These are phyloP conservation scores for Fusarium drepaniforme DNA, from an alignment of 2,329 filamentous ascomycete species.

Conservation along the genomic window DNA sequence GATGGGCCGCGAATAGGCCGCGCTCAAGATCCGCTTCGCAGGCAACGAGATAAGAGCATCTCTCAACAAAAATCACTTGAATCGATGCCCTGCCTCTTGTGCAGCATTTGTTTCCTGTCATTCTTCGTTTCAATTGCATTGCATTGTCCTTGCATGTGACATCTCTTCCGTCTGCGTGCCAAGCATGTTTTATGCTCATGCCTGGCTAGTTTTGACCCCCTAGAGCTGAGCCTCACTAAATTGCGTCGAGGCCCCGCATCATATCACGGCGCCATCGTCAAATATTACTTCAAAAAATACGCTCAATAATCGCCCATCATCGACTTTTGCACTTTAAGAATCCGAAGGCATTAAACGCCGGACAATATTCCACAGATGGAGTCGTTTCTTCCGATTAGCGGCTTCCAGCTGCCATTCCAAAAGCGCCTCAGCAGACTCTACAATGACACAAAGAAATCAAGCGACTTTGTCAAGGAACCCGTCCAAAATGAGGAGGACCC, in stretches of 20 bases:
- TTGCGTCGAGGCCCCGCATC: constrained; percentile 26
- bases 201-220: not conserved
- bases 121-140: not conserved
- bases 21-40: constrained; percentile 45
- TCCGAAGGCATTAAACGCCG: not conserved
- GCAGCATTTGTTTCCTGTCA: constrained; percentile 1
- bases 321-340: not conserved
- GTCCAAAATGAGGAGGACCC: constrained; percentile 74
- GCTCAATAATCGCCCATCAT: not conserved
- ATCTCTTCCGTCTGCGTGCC: not conserved
- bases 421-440: constrained; percentile 79
- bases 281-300: constrained; percentile 24
- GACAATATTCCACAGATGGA: constrained; percentile 54
- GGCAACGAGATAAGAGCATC: constrained; percentile 45
- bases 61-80: constrained; percentile 38
- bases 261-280: constrained; percentile 31
- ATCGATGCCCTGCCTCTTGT: constrained; percentile 18
- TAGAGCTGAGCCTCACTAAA: constrained; percentile 27
- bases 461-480: constrained; percentile 77
- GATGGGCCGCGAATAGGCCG: constrained; percentile 44
- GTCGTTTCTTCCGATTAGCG: constrained; percentile 62
- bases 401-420: constrained; percentile 69
- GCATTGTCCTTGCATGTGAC: constrained; percentile 11
- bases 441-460: constrained; percentile 84
- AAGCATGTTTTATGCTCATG: constrained; percentile 17